These are phyloP conservation scores for Oxyria digyna DNA, from an alignment of 148 eudicot genomes.

Conservation along the genomic window DNA sequence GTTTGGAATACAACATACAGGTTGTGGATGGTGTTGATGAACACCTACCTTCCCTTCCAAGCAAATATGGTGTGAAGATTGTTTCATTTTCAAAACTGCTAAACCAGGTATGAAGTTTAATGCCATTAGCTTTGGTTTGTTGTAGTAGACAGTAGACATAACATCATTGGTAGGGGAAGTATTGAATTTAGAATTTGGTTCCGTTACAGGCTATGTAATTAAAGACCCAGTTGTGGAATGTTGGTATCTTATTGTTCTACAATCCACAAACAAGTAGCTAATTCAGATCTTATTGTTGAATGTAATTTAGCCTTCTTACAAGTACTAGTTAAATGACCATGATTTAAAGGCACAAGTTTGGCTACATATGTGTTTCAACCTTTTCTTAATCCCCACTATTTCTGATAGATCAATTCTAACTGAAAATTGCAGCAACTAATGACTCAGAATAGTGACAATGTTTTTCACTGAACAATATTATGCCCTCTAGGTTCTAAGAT, in stretches of 20 bases:
- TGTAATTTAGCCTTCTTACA: no score
- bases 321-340: no score
- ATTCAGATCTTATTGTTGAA: no score
- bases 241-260: no score
- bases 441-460: not conserved
- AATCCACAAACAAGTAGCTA: no score
- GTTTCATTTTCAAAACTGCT: conserved; percentile 57
- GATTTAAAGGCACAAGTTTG: not conserved
- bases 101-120: conserved; percentile 41
- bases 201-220: no score
- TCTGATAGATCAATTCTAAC: not conserved
- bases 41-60: conserved; percentile 80
- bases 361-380: not conserved
- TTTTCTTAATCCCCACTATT: not conserved
- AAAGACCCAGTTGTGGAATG: no score
- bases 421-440: not conserved
- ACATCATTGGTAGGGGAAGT: not conserved
- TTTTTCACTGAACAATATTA: not conserved
- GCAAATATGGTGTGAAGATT: conserved; percentile 53
- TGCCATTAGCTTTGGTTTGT: not conserved
- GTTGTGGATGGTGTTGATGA: conserved; percentile 85
- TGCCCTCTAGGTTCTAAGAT: not conserved
- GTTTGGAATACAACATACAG: conserved; percentile 22
- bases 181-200: no score
- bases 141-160: not conserved